Evolutionary conservation across 169 alveolate species (phyloP), one percentile per base, ranked within the genome.

Genomic region (Cryptosporidium xiaoi): DNA sequence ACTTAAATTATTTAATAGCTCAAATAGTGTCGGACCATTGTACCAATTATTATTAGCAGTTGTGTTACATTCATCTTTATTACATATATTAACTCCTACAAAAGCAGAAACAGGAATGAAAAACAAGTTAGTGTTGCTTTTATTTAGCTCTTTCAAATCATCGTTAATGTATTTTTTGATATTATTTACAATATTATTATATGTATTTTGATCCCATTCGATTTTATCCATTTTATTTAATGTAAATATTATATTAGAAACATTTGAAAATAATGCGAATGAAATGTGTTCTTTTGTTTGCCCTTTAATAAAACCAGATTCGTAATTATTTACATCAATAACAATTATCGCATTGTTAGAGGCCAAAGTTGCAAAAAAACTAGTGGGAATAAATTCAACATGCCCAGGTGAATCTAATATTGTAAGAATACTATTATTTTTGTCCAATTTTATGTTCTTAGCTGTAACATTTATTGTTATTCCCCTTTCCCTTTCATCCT

Each of bases 341-440:
- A 83, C 71, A 12, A 83, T 40, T 31, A 83, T 83, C 3, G 82
- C 40, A 27, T 50, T 68, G 16, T 83, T 91, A 65, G 84, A 53
- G 27, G 82, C 6, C 68, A 85, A 68, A 51, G 96, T 77, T 50
- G 98, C 97, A 82, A 93, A 92, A 82, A 96, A 95, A 97, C 95
- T 95, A 87, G 94, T 96, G 24, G 98, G 98, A 44, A 96, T 96
- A 84, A 95, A 96, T 56, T 96, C 98, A 46, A 94, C 90, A 90
- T 97, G 99, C 16, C 99, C 99, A 16, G 99, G 99, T 2, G 99
- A 98, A 84, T 97, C 99, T 77, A 96, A 89, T 24, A 97, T 84
- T 40, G 97, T 95, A 36, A 94, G 91, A 64, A 95, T 84, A 71
- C 91, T 90, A 83, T 64, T 90, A 85, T 60, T 82, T 6, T 40